Percentiles rank a stretch among this genome's conserved stretches.
phyloP scores from a whole-genome alignment of 2,329 filamentous ascomycete species.

The Talaromyces islandicus region DNA sequence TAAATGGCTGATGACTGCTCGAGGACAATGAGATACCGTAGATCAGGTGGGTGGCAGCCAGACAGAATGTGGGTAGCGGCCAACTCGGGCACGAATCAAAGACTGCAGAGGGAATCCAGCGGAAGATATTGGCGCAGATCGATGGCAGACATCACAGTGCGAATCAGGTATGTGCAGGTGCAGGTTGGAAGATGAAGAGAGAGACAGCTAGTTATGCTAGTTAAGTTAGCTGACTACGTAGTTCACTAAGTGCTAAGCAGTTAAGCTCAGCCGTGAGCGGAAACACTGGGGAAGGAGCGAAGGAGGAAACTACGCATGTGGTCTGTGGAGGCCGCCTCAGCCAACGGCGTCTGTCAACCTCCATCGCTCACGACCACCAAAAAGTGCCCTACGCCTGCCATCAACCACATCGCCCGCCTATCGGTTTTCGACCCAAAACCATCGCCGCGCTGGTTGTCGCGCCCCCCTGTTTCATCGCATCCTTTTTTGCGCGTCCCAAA shows the following conservation, averaged over 20 bases:
- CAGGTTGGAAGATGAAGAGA: background rate
- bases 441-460: conserved; percentile 21
- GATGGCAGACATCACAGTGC: conserved; percentile 1
- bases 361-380: conserved; percentile 31
- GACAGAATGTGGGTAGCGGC: background rate
- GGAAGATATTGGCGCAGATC: background rate
- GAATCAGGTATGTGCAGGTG: background rate
- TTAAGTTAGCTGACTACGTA: too few relatives aligned
- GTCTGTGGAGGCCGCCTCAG: conserved; percentile 14
- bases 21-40: background rate
- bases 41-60: background rate
- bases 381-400: conserved; percentile 32
- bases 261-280: conserved; percentile 9
- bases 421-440: conserved; percentile 25
- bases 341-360: conserved; percentile 9
- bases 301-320: conserved; percentile 24
- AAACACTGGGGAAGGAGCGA: background rate
- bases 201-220: too few relatives aligned
- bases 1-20: background rate
- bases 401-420: conserved; percentile 29
- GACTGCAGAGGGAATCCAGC: background rate
- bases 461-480: conserved; percentile 19
- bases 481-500: conserved; percentile 25
- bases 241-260: background rate
- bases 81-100: background rate